Conservation (phyloP, 345 rosid genomes). For the Ailanthus altissimus region DNA sequence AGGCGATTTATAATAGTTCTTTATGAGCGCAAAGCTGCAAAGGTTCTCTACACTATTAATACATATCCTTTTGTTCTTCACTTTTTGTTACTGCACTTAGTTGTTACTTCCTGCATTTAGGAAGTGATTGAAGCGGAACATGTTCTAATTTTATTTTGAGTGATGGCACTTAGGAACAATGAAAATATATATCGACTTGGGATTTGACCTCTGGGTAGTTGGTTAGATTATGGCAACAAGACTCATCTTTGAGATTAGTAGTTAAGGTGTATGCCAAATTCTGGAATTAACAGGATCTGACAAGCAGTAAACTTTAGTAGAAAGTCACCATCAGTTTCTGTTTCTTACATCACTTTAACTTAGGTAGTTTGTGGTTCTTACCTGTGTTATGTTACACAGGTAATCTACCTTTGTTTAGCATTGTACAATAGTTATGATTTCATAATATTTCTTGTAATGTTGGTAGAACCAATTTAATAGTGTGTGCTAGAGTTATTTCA, state of each 20-base stretch:
- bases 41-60: conserved; percentile 50
- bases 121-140: too few relatives aligned
- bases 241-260: not conserved
- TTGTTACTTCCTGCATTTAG: not conserved
- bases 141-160: too few relatives aligned
- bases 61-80: conserved; percentile 15
- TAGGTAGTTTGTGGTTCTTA: not conserved
- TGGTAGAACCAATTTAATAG: not conserved
- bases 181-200: not conserved
- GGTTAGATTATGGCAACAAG: not conserved
- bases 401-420: too few relatives aligned
- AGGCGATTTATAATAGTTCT: conserved; percentile 91
- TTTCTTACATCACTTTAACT: not conserved
- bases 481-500: not conserved
- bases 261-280: not conserved
- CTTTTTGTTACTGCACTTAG: not conserved
- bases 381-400: too few relatives aligned
- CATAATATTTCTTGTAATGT: not conserved
- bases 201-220: not conserved
- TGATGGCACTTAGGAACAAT: not conserved
- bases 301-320: not conserved
- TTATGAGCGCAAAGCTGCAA: conserved; percentile 74
- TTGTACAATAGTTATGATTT: not conserved
- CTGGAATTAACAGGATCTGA: not conserved
- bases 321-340: not conserved